Percentiles rank a stretch among this genome's conserved stretches.
Evolutionary conservation across 768 basidiomycete genomes (phyloP).

Genomic region (Rubroboletus pulcherrimus): DNA sequence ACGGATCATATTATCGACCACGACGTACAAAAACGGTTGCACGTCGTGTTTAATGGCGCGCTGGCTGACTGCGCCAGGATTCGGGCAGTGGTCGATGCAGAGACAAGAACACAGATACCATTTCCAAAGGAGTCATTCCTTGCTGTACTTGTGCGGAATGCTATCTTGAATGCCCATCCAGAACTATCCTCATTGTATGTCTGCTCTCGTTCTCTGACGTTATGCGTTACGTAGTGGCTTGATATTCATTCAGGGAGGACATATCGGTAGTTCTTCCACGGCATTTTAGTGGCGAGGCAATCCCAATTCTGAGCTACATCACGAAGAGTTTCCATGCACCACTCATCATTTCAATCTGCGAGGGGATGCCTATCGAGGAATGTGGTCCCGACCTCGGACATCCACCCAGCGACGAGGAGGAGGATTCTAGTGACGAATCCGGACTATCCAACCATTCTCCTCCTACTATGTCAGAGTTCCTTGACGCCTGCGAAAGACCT

Average conservation of each 20-base stretch:
- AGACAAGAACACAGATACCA: background rate
- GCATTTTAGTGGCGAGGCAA: constrained; percentile 1
- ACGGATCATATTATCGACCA: background rate
- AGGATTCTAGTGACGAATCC: background rate
- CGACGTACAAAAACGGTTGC: background rate
- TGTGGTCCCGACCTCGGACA: background rate
- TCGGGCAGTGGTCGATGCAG: background rate
- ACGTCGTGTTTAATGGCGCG: background rate
- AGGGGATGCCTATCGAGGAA: background rate
- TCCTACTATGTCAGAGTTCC: background rate
- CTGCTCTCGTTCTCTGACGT: background rate
- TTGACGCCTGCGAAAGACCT: background rate
- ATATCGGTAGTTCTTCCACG: constrained; percentile 6
- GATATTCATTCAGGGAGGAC: background rate
- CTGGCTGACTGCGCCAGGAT: constrained; percentile 6
- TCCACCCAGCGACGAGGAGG: background rate
- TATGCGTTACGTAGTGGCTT: background rate
- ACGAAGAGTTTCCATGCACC: background rate
- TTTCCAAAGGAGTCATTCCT: constrained; percentile 10
- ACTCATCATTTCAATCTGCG: background rate
- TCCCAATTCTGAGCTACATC: constrained; percentile 4
- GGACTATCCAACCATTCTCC: background rate
- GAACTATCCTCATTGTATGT: background rate
- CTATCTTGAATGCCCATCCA: background rate
- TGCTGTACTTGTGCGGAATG: constrained; percentile 4